Evolutionary conservation across 2,329 filamentous ascomycete species (phyloP), one percentile per base, ranked within the genome.

Genomic region (Fusarium floridanum): DNA sequence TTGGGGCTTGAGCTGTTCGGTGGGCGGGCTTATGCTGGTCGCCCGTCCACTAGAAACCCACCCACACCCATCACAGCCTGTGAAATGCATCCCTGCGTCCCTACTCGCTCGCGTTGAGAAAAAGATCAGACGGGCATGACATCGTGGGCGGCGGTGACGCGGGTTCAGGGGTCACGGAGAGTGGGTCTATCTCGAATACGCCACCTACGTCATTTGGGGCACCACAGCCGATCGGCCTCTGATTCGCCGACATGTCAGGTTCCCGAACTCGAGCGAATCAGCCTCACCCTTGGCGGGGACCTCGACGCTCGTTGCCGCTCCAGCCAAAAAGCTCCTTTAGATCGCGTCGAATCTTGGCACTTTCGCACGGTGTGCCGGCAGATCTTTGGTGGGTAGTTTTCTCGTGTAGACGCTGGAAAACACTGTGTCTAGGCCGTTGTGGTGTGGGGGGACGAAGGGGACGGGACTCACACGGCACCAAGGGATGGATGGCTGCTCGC

Each of bases 161-260:
- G 63, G 67, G 73, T 45, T 72, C 67, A 79, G 73, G 76, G 77
- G 77, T 74, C 65, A 32, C 63, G 53, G 37, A 53, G 6, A 20
- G 68, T 61, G 68, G 57, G 64, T 60, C 61, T 10, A 60, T 56
- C 43, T 62, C 43, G 20, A 64, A 65, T 68, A 67, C 75, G 76
- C 76, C 76, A 76, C 63, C 62, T 45, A 79, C 77, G 78, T 79
- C 78, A 79, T 72, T 76, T n/a, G 70, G 61, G n/a, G 64, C n/a
- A 68, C 59, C 39, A 48, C 39, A 55, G 64, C 70, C 67, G 67
- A 74, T 74, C 61, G 45, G 61, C 60, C 64, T 75, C 48, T 69
- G 56, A 74, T 78, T 74, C 71, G 68, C 63, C 41, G 63, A 67
- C 61, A 65, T 41, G 73, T 34, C 11, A 39, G 24, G 56, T 60